These are phyloP conservation scores for Puccinia triticina DNA, from an alignment of 1,284 basidiomycete genomes.

Conservation along the genomic window DNA sequence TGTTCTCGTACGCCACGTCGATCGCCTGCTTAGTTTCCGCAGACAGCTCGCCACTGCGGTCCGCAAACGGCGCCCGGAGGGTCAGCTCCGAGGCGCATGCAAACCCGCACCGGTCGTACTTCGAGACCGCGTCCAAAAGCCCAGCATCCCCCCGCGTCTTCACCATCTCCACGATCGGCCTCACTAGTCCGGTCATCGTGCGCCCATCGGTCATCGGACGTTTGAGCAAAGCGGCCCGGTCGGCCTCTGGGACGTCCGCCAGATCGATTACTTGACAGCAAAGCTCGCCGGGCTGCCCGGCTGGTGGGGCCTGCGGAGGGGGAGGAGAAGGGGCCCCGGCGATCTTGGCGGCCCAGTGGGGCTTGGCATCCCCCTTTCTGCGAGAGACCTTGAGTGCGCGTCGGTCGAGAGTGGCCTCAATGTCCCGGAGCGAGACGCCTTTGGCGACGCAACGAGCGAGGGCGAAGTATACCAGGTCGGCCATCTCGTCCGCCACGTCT, in stretches of 20 bases:
- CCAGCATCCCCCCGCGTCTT: conserved; percentile 63
- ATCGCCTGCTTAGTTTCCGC: conserved; percentile 73
- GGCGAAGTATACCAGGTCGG: conserved; percentile 93
- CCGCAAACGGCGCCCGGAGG: conserved; percentile 17
- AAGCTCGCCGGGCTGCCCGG: not conserved
- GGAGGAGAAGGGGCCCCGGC: conserved; percentile 9
- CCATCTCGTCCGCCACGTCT: conserved; percentile 93
- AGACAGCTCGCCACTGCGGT: not conserved
- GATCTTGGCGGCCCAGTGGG: conserved; percentile 70
- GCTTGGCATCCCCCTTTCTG: conserved; percentile 89
- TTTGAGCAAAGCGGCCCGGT: conserved; percentile 22
- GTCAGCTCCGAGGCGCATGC: not conserved
- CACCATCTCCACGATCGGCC: conserved; percentile 60
- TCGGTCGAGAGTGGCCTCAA: conserved; percentile 80
- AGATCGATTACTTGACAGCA: conserved; percentile 53
- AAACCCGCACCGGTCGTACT: conserved; percentile 19
- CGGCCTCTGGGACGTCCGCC: not conserved
- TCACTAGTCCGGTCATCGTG: conserved; percentile 58
- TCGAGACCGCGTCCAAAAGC: conserved; percentile 61
- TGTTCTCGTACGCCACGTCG: conserved; percentile 88
- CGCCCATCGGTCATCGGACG: conserved; percentile 38
- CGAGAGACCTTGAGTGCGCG: conserved; percentile 88
- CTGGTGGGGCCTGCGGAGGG: not conserved
- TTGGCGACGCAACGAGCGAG: conserved; percentile 81
- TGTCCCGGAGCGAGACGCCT: conserved; percentile 81